phyloP scores from a whole-genome alignment of 2,329 filamentous ascomycete genomes.

The Arachnomyces sp. region DNA sequence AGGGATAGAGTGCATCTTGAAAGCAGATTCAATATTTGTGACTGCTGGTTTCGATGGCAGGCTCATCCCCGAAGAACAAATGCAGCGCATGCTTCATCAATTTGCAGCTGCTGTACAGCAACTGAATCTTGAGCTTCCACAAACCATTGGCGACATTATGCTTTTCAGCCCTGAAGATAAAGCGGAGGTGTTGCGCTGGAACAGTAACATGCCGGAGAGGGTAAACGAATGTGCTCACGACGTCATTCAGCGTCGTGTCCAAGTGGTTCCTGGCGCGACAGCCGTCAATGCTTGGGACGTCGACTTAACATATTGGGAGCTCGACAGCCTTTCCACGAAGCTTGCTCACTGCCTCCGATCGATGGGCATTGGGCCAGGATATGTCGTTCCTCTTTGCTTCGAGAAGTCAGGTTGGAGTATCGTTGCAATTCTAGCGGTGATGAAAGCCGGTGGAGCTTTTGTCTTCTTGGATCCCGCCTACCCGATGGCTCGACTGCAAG shows the following conservation, averaged over 20 bases:
- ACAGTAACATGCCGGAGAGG: neutral
- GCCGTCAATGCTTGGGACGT: slow-evolving; percentile 13
- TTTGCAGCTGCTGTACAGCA: too few relatives aligned
- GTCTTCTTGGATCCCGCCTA: slow-evolving; percentile 22
- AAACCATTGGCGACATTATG: neutral
- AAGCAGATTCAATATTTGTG: too few relatives aligned
- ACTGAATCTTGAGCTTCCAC: too few relatives aligned
- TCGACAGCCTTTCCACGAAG: slow-evolving; percentile 1
- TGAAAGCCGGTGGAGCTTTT: slow-evolving; percentile 20
- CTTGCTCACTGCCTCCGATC: slow-evolving; percentile 2
- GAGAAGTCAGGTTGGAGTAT: slow-evolving; percentile 29
- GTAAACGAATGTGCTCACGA: too few relatives aligned
- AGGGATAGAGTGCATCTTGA: too few relatives aligned
- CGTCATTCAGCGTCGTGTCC: too few relatives aligned
- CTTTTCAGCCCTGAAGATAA: slow-evolving; percentile 2
- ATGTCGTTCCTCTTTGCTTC: slow-evolving; percentile 26
- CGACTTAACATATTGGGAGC: slow-evolving; percentile 7
- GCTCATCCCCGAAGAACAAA: too few relatives aligned
- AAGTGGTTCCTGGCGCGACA: too few relatives aligned
- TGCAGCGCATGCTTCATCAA: too few relatives aligned
- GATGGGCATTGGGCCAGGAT: too few relatives aligned
- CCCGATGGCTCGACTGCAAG: slow-evolving; percentile 26
- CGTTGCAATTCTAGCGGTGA: slow-evolving; percentile 17
- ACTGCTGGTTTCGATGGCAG: too few relatives aligned
- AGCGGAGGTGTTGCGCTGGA: slow-evolving; percentile 1